Percentiles rank a stretch among this genome's conserved stretches.
Evolutionary conservation across 2,329 filamentous ascomycete species (phyloP).

Genomic region (Cadophora malorum): DNA sequence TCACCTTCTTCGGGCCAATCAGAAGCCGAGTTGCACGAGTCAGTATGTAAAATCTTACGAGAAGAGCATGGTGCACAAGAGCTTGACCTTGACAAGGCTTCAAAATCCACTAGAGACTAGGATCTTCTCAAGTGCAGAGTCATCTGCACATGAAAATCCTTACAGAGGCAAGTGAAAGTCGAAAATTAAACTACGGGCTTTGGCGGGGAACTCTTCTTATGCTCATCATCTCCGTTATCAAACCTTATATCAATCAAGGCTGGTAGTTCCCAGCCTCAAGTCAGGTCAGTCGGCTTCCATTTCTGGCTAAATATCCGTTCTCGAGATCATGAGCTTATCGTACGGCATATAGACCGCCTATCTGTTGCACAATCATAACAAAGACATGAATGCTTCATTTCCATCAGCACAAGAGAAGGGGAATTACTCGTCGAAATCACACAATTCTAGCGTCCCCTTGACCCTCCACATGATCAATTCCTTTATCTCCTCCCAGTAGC

Average conservation of each 20-base stretch:
- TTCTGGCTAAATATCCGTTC: neutral
- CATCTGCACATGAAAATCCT: neutral
- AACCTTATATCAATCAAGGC: constrained; percentile 4
- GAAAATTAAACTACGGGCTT: neutral
- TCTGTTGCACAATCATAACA: neutral
- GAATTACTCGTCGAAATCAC: neutral
- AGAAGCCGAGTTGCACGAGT: neutral
- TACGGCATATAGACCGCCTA: neutral
- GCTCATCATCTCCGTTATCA: constrained; percentile 8
- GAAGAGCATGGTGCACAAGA: neutral
- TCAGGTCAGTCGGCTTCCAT: neutral
- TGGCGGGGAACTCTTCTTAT: neutral
- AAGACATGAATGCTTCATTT: neutral
- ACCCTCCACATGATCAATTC: neutral
- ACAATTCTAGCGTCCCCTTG: neutral
- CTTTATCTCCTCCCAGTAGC: constrained; percentile 7
- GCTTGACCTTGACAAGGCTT: neutral
- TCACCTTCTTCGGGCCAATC: neutral
- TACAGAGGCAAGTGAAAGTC: neutral
- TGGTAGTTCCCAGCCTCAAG: neutral
- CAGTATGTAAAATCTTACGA: constrained; percentile 14
- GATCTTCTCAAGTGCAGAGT: neutral
- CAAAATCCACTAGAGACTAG: neutral
- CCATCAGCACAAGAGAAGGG: neutral
- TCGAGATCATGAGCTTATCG: neutral